Percentiles rank a stretch among this genome's conserved stretches.
Evolutionary conservation across 768 basidiomycete species (phyloP).

Genomic region (Pleurotus salmoneostramineus): DNA sequence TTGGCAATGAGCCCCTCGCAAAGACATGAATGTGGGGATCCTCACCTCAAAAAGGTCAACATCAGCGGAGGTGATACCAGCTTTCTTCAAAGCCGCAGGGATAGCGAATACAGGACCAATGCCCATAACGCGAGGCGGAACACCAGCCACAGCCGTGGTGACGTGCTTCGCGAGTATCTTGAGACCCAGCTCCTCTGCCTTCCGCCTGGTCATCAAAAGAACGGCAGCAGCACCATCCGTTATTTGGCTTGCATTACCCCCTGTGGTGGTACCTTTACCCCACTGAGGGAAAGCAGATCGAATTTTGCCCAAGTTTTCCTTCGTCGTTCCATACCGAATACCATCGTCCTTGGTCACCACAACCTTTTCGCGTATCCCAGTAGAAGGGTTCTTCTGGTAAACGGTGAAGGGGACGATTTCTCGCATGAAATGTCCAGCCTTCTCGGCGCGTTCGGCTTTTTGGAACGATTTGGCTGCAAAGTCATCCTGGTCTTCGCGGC

Average conservation of each 20-base stretch:
- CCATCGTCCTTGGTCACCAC: slow-evolving; percentile 72
- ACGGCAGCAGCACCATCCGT: slow-evolving; percentile 84
- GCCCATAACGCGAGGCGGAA: slow-evolving; percentile 84
- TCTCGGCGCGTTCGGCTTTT: slow-evolving; percentile 73
- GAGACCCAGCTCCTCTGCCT: slow-evolving; percentile 74
- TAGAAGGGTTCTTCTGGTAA: slow-evolving; percentile 50
- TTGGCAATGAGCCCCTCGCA: background rate
- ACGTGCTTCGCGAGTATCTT: slow-evolving; percentile 75
- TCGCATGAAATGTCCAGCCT: slow-evolving; percentile 53
- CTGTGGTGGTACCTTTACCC: slow-evolving; percentile 70
- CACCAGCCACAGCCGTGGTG: slow-evolving; percentile 68
- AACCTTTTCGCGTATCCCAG: slow-evolving; percentile 49
- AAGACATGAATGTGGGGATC: background rate
- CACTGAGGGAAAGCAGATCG: slow-evolving; percentile 81
- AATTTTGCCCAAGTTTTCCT: slow-evolving; percentile 59
- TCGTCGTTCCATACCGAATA: slow-evolving; percentile 70
- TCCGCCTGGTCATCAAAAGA: slow-evolving; percentile 74
- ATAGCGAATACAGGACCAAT: slow-evolving; percentile 85
- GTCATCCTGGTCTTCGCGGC: slow-evolving; percentile 72
- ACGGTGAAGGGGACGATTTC: slow-evolving; percentile 81
- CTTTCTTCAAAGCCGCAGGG: slow-evolving; percentile 64
- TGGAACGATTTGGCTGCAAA: slow-evolving; percentile 76
- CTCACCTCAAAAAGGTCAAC: slow-evolving; percentile 78
- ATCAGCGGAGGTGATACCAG: slow-evolving; percentile 62
- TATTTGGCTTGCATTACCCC: slow-evolving; percentile 83